Base-by-base conservation (phyloP, 2,329 filamentous ascomycete species). In the Talaromyces funiculosus region DNA sequence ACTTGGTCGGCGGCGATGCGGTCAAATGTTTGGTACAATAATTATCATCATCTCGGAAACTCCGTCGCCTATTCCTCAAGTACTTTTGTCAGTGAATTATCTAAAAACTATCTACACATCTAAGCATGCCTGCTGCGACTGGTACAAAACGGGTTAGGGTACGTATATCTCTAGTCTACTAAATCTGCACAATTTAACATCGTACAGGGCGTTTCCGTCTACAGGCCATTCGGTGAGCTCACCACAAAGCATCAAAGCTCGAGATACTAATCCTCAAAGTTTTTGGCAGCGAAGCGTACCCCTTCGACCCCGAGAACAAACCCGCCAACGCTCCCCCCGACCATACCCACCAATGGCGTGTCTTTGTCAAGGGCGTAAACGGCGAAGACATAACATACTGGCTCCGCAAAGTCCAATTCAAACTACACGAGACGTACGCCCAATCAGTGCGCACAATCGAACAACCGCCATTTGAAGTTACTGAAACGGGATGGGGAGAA, bases 351-450 rank as follows among this genome's bases (percentile, higher is more conserved):
- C 90, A 90, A 64, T 99, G 94, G 94, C 87, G 89, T 70, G 90
- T 97, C 64, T 97, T 95, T 74, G 90, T 99, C 61, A 90, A 90
- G 71, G 91, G 92, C 51, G 82, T 96, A 58, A 91, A 96, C 69
- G 90, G 90, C 73, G 90, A 90, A 62, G 90, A 96, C 71, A 89
- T 97, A 66, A 92, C 90, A 29, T 94, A 96, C 75, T 99, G 94
- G 92, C 83, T 97, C 66, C 90, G 93, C 61, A 93, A 96, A 69
- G 93, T 99, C 1, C 92, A 97, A 74, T 99, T 99, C 79, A 97
- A 97, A 76, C 85, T 99, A 16, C 93, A 97, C 81, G 92, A 97
- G 75, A 97, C 93, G 9, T 97, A 97, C 73, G 87, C 91, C 29
- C 96, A 97, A 75, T 90, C 90, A 61, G 84, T 94, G 22, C 89